Conservation (phyloP, 2,329 filamentous ascomycete genomes). For the Colletotrichum tropicicola region DNA sequence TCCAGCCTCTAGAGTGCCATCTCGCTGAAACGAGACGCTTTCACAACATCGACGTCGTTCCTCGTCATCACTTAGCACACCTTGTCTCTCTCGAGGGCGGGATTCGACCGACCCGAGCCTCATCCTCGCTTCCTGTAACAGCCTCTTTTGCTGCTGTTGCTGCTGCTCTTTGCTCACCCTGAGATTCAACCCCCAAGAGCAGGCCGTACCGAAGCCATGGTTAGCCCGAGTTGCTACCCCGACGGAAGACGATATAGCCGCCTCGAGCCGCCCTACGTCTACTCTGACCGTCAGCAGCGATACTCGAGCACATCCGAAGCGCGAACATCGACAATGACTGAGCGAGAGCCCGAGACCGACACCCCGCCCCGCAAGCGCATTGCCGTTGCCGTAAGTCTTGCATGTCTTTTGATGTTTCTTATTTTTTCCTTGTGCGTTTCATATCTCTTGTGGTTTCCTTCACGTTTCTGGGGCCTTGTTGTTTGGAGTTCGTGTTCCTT, state of each 20-base stretch:
- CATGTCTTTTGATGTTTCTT: background rate
- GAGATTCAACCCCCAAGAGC: no score
- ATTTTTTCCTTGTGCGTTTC: background rate
- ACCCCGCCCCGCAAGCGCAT: constrained; percentile 64
- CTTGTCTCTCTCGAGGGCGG: background rate
- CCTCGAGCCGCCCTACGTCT: constrained; percentile 46
- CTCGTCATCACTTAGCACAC: background rate
- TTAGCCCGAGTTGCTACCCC: constrained; percentile 50
- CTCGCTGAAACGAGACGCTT: constrained; percentile 21
- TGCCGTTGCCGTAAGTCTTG: constrained; percentile 62
- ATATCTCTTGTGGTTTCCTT: background rate
- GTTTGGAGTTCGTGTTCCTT: no score
- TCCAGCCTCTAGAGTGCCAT: no score
- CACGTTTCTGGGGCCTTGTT: background rate
- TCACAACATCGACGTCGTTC: constrained; percentile 4
- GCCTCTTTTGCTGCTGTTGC: background rate
- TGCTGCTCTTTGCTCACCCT: background rate
- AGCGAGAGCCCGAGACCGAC: constrained; percentile 51
- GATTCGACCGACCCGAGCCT: background rate
- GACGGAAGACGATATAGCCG: constrained; percentile 52
- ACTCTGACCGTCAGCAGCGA: constrained; percentile 45
- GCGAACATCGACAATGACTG: constrained; percentile 48
- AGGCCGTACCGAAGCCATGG: constrained; percentile 45
- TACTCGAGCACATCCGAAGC: constrained; percentile 46
- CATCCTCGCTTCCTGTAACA: constrained; percentile 30